Percentiles rank a stretch among this genome's conserved stretches.
Conservation (phyloP, 2,329 filamentous ascomycete genomes). For the Lecanicillium sp. region DNA sequence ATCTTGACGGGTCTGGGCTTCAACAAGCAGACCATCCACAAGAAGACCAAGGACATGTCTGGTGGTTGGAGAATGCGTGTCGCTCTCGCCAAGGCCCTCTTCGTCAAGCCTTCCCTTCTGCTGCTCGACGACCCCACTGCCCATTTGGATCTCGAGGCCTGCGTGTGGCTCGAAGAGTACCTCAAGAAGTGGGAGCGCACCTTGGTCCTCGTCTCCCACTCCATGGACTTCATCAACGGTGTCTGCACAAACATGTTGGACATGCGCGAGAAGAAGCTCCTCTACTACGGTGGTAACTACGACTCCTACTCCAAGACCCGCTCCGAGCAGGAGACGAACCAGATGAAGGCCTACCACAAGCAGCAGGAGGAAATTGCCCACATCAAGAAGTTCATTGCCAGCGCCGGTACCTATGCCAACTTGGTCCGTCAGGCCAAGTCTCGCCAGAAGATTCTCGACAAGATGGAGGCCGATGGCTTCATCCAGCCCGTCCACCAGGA, state of each 20-base stretch:
- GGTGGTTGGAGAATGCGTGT: slow-evolving; percentile 99
- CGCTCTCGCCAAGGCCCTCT: slow-evolving; percentile 91
- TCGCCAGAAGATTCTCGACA: slow-evolving; percentile 98
- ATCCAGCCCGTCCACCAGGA: slow-evolving; percentile 85
- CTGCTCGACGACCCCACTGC: slow-evolving; percentile 97
- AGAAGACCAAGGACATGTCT: slow-evolving; percentile 99
- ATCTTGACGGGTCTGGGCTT: slow-evolving; percentile 98
- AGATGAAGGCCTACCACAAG: slow-evolving; percentile 98
- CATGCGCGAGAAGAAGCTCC: slow-evolving; percentile 80
- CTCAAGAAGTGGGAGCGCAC: slow-evolving; percentile 99
- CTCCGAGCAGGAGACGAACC: slow-evolving; percentile 89
- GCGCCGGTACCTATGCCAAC: slow-evolving; percentile 99
- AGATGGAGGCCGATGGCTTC: slow-evolving; percentile 99
- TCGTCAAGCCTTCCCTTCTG: slow-evolving; percentile 93
- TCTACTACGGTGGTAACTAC: slow-evolving; percentile 99
- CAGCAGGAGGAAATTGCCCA: slow-evolving; percentile 98
- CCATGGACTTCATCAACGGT: slow-evolving; percentile 98
- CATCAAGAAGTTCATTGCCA: slow-evolving; percentile 99
- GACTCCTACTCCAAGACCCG: slow-evolving; percentile 96
- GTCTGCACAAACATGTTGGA: slow-evolving; percentile 98
- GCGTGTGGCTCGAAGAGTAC: slow-evolving; percentile 99
- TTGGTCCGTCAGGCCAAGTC: slow-evolving; percentile 98
- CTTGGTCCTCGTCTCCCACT: slow-evolving; percentile 92
- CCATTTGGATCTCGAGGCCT: slow-evolving; percentile 98
- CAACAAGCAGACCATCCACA: slow-evolving; percentile 96